Conservation (phyloP, 2,329 filamentous ascomycete genomes). For the Fusarium virguliforme region DNA sequence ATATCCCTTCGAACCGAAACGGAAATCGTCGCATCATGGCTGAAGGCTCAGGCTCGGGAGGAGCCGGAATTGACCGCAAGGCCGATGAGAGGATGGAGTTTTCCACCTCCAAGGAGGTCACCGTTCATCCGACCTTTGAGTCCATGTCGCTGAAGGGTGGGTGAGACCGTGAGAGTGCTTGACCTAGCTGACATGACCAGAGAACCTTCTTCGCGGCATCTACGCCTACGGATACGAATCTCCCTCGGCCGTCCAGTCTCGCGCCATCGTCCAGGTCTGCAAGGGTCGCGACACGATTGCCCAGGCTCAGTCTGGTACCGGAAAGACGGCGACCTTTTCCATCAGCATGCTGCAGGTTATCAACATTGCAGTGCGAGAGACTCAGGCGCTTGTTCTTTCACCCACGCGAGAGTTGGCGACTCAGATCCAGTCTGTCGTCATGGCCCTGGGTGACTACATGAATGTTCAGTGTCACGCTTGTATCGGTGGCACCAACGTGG, state of each 20-base stretch:
- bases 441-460: constrained; percentile 99
- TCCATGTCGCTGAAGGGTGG: constrained; percentile 93
- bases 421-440: constrained; percentile 98
- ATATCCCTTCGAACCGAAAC: constrained; percentile 6
- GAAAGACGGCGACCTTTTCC: constrained; percentile 96
- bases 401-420: constrained; percentile 97
- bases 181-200: constrained; percentile 59
- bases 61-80: constrained; percentile 84
- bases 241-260: constrained; percentile 96
- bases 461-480: constrained; percentile 99
- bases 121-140: constrained; percentile 93
- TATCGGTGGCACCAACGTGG: constrained; percentile 97
- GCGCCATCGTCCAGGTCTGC: constrained; percentile 98
- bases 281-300: constrained; percentile 99
- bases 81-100: constrained; percentile 98
- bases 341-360: constrained; percentile 98
- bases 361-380: constrained; percentile 92
- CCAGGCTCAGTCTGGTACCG: constrained; percentile 96
- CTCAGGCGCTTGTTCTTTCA: constrained; percentile 94
- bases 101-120: constrained; percentile 97
- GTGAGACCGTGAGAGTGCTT: constrained; percentile 30
- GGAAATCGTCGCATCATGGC: constrained; percentile 76
- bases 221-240: constrained; percentile 99
- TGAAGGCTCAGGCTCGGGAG: constrained; percentile 71
- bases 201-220: constrained; percentile 95